Evolutionary conservation across 257 asterid species (phyloP), one percentile per base, ranked within the genome.

Genomic region (Echites panduratus): DNA sequence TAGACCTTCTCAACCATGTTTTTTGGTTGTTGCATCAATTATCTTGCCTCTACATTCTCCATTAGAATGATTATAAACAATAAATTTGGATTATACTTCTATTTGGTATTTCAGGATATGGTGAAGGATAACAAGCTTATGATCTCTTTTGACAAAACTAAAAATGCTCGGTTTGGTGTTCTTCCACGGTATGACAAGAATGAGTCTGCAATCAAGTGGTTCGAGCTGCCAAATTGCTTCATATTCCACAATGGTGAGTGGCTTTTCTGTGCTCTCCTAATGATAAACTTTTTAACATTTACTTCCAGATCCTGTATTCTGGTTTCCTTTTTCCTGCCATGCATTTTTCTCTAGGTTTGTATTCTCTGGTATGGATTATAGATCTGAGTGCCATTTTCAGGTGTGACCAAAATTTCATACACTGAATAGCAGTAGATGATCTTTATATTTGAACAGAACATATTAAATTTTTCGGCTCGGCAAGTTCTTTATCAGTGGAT

Each of bases 211-310:
- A 90, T 95, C 79, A 90, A 83, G 84, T 95, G 99, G 99, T 95
- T 95, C 73, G 98, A 95, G 87, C 97, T 95, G 80, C 98, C 99
- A 75, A 95, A 85, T 65, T 95, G 99, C 90, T 90, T 90, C 90
- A 90, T 95, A 71, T 95, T 92, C 84, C 99, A 95, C 77, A 95
- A 95, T 13, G 98, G 99, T 95, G 78, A 82, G 97, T 71, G 74
- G 26, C 78, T 57, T 45, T 68, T 70, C 26, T 75, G 17, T 16
- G 11, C 16, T 41, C 71, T 32, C 71, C 66, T 47, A 29, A 27
- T 20, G 58, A 14, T 49, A 48, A 68, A 70, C 63, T n/a, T 59
- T 54, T 6, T 47, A 20, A 49, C 17, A 49, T 27, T 71, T 29
- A 14, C 68, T 27, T 7, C 19, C 40, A 3, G 40, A 20, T 29